Percentiles rank a stretch among this genome's conserved stretches.
These are phyloP conservation scores for Biancaea sappan DNA, from an alignment of 306 rosid genomes.

Conservation along the genomic window DNA sequence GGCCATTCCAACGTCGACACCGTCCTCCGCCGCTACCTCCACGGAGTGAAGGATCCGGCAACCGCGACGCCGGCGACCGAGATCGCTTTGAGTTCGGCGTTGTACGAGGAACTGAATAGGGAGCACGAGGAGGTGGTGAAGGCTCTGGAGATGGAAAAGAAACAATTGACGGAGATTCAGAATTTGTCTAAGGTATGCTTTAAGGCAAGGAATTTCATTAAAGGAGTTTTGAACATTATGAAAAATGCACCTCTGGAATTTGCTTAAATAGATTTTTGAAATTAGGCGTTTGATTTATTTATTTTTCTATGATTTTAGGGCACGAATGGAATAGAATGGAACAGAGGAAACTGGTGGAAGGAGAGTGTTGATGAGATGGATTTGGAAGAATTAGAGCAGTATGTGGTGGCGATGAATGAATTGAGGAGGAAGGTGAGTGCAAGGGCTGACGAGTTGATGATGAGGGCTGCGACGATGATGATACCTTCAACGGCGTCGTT, in stretches of 20 bases:
- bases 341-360: slow-evolving; percentile 43
- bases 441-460: slow-evolving; percentile 21
- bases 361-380: slow-evolving; percentile 41
- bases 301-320: too few relatives aligned
- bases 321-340: too few relatives aligned
- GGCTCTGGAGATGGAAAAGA: slow-evolving; percentile 42
- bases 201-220: too few relatives aligned
- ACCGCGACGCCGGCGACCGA: neutral
- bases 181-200: neutral
- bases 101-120: slow-evolving; percentile 23
- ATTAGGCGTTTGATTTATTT: too few relatives aligned
- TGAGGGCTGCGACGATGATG: neutral
- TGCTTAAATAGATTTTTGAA: too few relatives aligned
- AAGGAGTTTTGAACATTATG: too few relatives aligned
- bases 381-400: slow-evolving; percentile 37
- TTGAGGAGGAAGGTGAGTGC: slow-evolving; percentile 36
- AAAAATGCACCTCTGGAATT: too few relatives aligned
- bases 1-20: slow-evolving; percentile 43
- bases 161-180: slow-evolving; percentile 14
- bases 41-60: neutral
- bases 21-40: slow-evolving; percentile 36
- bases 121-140: slow-evolving; percentile 36
- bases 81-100: neutral
- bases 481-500: neutral
- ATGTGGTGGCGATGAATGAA: slow-evolving; percentile 35